Evolutionary conservation across 139 green algal genomes (phyloP).

Genomic region (Chlorella vulgaris): DNA sequence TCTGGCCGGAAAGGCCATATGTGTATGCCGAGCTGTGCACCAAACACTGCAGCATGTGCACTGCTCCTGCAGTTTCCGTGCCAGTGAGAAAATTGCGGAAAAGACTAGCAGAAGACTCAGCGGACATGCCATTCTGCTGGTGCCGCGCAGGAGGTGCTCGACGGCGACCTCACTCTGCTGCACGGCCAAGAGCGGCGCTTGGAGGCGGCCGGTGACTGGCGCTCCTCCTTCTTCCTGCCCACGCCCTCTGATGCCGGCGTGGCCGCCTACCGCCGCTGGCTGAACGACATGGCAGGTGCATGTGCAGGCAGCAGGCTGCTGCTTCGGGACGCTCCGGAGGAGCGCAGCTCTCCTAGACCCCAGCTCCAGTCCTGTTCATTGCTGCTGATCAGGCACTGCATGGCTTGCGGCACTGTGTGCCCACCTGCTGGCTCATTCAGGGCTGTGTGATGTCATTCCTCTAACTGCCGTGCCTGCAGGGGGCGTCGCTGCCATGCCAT

Average conservation of each 20-base stretch:
- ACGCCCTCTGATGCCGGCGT: not conserved
- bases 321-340: too few species aligned
- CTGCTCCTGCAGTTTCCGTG: too few species aligned
- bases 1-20: too few species aligned
- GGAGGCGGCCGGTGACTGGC: not conserved
- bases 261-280: slow-evolving; percentile 2
- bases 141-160: not conserved
- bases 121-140: not conserved
- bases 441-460: too few species aligned
- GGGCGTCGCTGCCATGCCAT: not conserved
- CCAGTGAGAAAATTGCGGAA: not conserved
- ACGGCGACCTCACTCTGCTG: not conserved
- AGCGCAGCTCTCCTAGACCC: too few species aligned
- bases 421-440: too few species aligned
- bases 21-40: not conserved
- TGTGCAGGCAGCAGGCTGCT: not conserved
- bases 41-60: too few species aligned
- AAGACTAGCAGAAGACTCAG: not conserved
- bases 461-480: not conserved
- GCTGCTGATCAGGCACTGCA: too few species aligned
- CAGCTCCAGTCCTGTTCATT: too few species aligned
- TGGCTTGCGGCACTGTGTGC: too few species aligned
- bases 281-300: not conserved
- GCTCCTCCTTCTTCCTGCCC: not conserved
- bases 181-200: not conserved